Conservation (phyloP, 2,329 filamentous ascomycete species). For the Sporothrix brasiliensis region DNA sequence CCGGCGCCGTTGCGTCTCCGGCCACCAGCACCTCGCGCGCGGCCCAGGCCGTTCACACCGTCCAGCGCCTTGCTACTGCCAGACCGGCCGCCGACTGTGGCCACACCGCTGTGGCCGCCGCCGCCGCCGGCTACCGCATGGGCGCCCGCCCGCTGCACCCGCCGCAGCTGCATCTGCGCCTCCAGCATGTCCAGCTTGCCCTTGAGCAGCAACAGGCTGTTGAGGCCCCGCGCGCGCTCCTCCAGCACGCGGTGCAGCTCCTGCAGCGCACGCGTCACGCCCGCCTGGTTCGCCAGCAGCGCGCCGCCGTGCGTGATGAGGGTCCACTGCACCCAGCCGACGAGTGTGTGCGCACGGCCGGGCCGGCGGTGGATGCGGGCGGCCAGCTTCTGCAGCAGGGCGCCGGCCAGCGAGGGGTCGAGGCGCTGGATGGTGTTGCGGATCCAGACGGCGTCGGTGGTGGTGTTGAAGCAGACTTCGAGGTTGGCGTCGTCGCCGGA, state of each 20-base stretch:
- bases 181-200: conserved; percentile 95
- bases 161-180: conserved; percentile 81
- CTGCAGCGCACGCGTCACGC: conserved; percentile 74
- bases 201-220: conserved; percentile 83
- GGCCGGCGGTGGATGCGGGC: conserved; percentile 84
- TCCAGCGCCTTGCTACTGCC: conserved; percentile 53
- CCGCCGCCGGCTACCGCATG: neutral
- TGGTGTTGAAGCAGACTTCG: conserved; percentile 86
- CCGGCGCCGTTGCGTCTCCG: conserved; percentile 2
- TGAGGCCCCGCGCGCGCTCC: conserved; percentile 79
- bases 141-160: conserved; percentile 56
- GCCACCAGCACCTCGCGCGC: conserved; percentile 43
- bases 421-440: conserved; percentile 88
- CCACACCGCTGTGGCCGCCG: conserved; percentile 39
- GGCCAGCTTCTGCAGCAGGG: conserved; percentile 79
- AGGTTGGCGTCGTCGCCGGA: conserved; percentile 89
- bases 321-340: conserved; percentile 96
- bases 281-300: conserved; percentile 80
- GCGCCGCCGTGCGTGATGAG: conserved; percentile 90
- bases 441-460: conserved; percentile 73
- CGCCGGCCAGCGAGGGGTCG: conserved; percentile 79
- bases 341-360: conserved; percentile 84
- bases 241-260: conserved; percentile 85
- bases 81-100: neutral
- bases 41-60: conserved; percentile 58